Conservation (phyloP, 805 yeast species). For the Candida xyloterini region DNA sequence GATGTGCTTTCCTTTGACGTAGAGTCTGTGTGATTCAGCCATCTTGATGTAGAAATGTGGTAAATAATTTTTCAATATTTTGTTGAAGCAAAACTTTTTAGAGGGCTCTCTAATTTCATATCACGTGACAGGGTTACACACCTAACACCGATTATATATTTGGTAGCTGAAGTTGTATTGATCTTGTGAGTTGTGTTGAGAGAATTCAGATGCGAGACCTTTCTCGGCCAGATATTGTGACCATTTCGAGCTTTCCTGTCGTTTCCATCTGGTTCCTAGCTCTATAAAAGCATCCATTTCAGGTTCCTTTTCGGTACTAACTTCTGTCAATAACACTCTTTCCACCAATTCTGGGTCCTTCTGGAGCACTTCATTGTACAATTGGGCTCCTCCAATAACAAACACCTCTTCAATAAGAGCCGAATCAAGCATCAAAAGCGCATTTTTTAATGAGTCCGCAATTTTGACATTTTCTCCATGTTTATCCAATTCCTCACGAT, state of each 20-base stretch:
- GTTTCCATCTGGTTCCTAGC: slow-evolving; percentile 39
- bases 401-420: slow-evolving; percentile 56
- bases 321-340: slow-evolving; percentile 67
- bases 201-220: slow-evolving; percentile 26
- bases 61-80: slow-evolving; percentile 13
- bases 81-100: slow-evolving; percentile 7
- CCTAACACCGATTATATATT: slow-evolving; percentile 5
- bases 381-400: slow-evolving; percentile 90
- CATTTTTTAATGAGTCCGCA: slow-evolving; percentile 43
- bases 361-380: slow-evolving; percentile 54
- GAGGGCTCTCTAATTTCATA: not conserved
- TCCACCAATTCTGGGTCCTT: slow-evolving; percentile 37
- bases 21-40: slow-evolving; percentile 98
- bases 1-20: slow-evolving; percentile 99
- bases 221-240: slow-evolving; percentile 39
- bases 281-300: slow-evolving; percentile 73
- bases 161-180: slow-evolving; percentile 40
- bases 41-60: slow-evolving; percentile 41
- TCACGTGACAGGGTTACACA: slow-evolving; percentile 6
- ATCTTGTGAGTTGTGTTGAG: slow-evolving; percentile 31
- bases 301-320: slow-evolving; percentile 39
- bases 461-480: slow-evolving; percentile 20
- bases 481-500: slow-evolving; percentile 26
- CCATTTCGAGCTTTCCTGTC: slow-evolving; percentile 35
- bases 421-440: slow-evolving; percentile 35